Conservation (phyloP, 352 stramenopile genomes). For the Pythium apleroticum region DNA sequence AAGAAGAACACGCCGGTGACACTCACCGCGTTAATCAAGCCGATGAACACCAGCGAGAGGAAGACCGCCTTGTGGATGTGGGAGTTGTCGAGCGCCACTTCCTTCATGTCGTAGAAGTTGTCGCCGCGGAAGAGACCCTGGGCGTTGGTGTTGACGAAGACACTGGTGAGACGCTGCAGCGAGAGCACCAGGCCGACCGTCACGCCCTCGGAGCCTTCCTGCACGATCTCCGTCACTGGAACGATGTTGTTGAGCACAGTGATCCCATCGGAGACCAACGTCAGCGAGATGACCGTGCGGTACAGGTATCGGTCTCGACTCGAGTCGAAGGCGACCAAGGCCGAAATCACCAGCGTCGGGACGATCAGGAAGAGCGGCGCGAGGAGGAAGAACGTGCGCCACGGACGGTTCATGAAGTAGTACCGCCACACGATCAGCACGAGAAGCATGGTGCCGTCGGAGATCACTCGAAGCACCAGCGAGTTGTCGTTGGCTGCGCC, state of each 20-base stretch:
- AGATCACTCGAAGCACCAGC: conserved; percentile 27
- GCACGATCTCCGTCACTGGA: conserved; percentile 35
- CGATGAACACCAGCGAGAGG: conserved; percentile 32
- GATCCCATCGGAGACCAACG: conserved; percentile 32
- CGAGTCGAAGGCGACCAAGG: conserved; percentile 11
- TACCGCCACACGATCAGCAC: conserved; percentile 22
- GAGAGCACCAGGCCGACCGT: conserved; percentile 30
- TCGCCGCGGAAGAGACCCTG: conserved; percentile 31
- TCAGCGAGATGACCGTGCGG: conserved; percentile 26
- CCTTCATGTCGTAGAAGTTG: conserved; percentile 25
- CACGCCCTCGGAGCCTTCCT: conserved; percentile 30
- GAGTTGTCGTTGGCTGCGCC: conserved; percentile 43
- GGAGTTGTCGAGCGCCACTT: conserved; percentile 24
- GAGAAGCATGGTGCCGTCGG: conserved; percentile 14
- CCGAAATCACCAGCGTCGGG: conserved; percentile 17
- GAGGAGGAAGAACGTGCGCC: conserved; percentile 19
- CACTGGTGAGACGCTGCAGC: conserved; percentile 30
- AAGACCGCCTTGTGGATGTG: conserved; percentile 25
- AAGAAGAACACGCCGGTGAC: conserved; percentile 35
- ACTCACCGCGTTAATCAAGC: conserved; percentile 34
- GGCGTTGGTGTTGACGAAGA: conserved; percentile 35
- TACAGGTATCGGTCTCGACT: conserved; percentile 25
- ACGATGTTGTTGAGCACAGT: conserved; percentile 32
- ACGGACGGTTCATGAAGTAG: conserved; percentile 29
- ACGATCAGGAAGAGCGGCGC: conserved; percentile 25